Evolutionary conservation across 177 flowering plant species (phyloP).

Genomic region (Vitis hybrid): DNA sequence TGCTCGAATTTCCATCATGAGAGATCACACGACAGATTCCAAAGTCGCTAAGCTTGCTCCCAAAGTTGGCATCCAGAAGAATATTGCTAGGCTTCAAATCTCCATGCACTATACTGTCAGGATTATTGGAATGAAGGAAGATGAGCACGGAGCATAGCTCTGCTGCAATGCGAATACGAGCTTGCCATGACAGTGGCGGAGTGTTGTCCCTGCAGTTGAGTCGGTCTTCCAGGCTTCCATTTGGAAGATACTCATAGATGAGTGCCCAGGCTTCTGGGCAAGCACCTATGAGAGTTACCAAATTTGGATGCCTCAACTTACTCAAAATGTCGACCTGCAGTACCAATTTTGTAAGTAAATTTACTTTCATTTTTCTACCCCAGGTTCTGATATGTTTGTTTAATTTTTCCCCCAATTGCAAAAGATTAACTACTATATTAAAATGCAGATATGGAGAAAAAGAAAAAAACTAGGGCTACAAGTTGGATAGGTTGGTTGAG

Average conservation of each 20-base stretch:
- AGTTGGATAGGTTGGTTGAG: too few relatives aligned
- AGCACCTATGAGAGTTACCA: slow-evolving; percentile 81
- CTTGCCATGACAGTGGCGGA: slow-evolving; percentile 84
- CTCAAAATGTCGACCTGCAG: slow-evolving; percentile 74
- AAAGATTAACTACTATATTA: too few relatives aligned
- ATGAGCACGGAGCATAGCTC: slow-evolving; percentile 80
- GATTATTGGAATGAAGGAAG: slow-evolving; percentile 68
- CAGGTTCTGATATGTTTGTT: too few relatives aligned
- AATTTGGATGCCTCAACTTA: slow-evolving; percentile 79
- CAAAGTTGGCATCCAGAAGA: slow-evolving; percentile 66
- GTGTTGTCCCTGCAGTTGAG: slow-evolving; percentile 63
- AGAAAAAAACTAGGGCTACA: too few relatives aligned
- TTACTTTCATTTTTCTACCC: too few relatives aligned
- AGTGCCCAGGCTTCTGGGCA: slow-evolving; percentile 76
- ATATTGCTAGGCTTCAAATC: slow-evolving; percentile 76
- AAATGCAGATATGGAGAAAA: too few relatives aligned
- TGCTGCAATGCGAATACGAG: slow-evolving; percentile 61
- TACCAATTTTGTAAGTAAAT: too few relatives aligned
- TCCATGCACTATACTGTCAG: slow-evolving; percentile 66
- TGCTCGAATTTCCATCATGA: slow-evolving; percentile 16
- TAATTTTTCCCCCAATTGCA: too few relatives aligned
- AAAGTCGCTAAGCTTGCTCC: slow-evolving; percentile 71
- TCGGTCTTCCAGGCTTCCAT: slow-evolving; percentile 89
- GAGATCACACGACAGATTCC: slow-evolving; percentile 60
- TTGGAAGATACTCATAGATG: slow-evolving; percentile 76